Evolutionary conservation across 225 moss, liverwort and hornwort genomes (phyloP).

Genomic region (Neckera pumila): DNA sequence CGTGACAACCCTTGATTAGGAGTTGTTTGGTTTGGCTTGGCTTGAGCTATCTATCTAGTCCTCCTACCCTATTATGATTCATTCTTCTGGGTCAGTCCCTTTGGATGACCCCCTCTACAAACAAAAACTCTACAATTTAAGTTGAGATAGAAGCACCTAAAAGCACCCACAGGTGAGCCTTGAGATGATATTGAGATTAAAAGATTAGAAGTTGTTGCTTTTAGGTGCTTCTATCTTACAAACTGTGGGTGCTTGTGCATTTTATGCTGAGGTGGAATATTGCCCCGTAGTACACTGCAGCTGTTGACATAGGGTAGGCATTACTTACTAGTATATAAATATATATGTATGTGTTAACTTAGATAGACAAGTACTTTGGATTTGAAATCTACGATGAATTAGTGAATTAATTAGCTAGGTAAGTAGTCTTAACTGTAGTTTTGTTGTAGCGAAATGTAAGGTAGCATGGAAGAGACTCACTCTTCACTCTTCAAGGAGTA

Average conservation of each 20-base stretch:
- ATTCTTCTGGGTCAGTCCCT: not conserved
- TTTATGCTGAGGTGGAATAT: constrained; percentile 6
- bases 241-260: not conserved
- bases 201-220: not conserved
- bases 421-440: not conserved
- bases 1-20: not conserved
- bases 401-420: not conserved
- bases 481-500: not conserved
- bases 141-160: not conserved
- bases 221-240: not conserved
- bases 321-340: not conserved
- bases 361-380: not conserved
- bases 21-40: not conserved
- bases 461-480: not conserved
- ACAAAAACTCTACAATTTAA: not conserved
- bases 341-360: too few relatives aligned
- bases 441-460: not conserved
- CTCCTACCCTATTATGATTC: not conserved
- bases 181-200: too few relatives aligned
- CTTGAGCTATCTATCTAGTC: not conserved
- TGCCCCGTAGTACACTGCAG: constrained; percentile 1
- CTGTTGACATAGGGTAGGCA: not conserved
- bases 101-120: not conserved
- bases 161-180: not conserved
- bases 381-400: not conserved